phyloP scores from a whole-genome alignment of 2,329 filamentous ascomycete species.

The Daldinia sp. region DNA sequence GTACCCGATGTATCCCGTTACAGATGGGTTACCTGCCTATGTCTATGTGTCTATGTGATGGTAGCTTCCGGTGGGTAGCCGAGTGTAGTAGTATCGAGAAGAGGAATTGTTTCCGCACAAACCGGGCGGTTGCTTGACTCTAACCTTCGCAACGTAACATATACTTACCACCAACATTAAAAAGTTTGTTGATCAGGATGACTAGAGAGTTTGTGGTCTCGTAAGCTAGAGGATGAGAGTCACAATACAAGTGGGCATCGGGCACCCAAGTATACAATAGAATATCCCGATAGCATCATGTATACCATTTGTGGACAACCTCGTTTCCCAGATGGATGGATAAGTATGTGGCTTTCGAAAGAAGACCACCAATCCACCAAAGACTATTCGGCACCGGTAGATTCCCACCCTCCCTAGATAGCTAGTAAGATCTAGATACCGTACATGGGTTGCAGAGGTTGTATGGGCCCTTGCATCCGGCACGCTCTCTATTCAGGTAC shows the following conservation, averaged over 20 bases:
- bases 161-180: constrained; percentile 3
- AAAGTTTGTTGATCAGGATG: constrained; percentile 1
- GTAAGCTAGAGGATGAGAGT: constrained; percentile 1
- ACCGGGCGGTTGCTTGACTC: constrained; percentile 10
- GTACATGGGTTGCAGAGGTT: not conserved
- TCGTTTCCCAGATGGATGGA: not conserved
- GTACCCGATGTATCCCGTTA: not conserved
- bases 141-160: constrained; percentile 32
- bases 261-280: not conserved
- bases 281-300: not conserved
- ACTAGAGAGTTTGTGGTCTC: not conserved
- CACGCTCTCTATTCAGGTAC: constrained; percentile 6
- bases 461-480: constrained; percentile 24
- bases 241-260: constrained; percentile 14
- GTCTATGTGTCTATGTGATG: not conserved
- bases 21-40: not conserved
- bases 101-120: not conserved
- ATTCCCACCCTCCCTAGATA: not conserved
- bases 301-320: not conserved
- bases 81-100: constrained; percentile 5
- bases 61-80: not conserved
- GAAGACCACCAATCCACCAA: not conserved
- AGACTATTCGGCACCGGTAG: not conserved
- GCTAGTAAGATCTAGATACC: constrained; percentile 1
- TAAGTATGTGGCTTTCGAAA: not conserved